Base-by-base conservation (phyloP, 2,329 filamentous ascomycete genomes). In the Paramyrothecium roridum region DNA sequence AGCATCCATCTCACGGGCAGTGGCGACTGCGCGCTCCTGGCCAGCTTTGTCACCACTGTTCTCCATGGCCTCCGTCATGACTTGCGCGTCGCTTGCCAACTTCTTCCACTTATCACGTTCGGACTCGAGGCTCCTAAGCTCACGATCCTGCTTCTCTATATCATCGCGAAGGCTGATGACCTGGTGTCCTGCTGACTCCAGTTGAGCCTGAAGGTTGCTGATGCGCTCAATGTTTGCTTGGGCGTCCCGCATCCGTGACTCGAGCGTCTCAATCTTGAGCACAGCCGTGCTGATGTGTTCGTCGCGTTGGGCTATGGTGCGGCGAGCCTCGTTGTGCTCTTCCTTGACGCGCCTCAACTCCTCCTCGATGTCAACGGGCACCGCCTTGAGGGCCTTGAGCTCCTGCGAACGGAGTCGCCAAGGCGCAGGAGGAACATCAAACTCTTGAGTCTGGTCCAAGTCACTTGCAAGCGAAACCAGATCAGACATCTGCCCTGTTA, bases 231-330 rank as follows among this genome's bases (percentile, higher is more conserved):
- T 85, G 72, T 93, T 93, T 68, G 89, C 86, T 60, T 86, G 85
- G 7, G 90, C 90, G 66, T 96, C 92, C 56, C 87, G 86, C 87
- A 95, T 93, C 55, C 91, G 83, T 8, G 90, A 90, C 70, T 96
- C 90, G 40, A 98, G 85, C 45, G 95, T 90, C 72, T 97, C 93
- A 62, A 97, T 96, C 71, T 95, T 93, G 62, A 97, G 88, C n/a
- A 88, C 84, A 22, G 90, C 83, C 56, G 96, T 93, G 70, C 96
- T 92, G 52, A 96, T 84, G 37, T 88, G 87, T 68, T 93, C 90
- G 61, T 96, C 91, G 59, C 88, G 86, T 59, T 87, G 82, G 1
- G 88, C 85, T 55, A 91, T 81, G 3, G 83, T 80, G 54, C 88
- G 86, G 3, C 90, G 88, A 20, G 89, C 86, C 65, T 93, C 90